Evolutionary conservation across 2,329 filamentous ascomycete genomes (phyloP).

Genomic region (Fonsecaea monophora): DNA sequence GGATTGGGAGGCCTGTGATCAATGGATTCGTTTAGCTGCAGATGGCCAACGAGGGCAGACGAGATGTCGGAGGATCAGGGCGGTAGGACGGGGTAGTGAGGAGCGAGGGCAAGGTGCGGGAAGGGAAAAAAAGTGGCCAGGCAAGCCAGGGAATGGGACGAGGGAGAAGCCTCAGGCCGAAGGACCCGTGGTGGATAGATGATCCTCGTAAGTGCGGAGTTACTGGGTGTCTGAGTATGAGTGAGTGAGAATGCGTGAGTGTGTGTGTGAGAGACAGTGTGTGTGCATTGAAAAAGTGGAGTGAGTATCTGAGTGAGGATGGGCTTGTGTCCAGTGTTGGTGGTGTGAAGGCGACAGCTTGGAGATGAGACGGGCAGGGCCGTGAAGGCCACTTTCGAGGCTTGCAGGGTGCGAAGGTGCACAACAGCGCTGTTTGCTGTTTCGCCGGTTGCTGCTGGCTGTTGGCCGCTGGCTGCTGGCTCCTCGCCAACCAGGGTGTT

Average conservation of each 20-base stretch:
- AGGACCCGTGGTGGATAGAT: constrained; percentile 11
- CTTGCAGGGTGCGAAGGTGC: background rate
- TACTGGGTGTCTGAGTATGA: background rate
- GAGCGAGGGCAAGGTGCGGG: background rate
- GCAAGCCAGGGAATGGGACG: background rate
- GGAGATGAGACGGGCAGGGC: constrained; percentile 1
- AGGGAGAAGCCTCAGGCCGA: constrained; percentile 17
- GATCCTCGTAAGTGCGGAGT: constrained; percentile 11
- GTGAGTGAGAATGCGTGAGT: background rate
- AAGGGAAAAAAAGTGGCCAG: background rate
- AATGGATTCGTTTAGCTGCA: constrained; percentile 30
- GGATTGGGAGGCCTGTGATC: constrained; percentile 22
- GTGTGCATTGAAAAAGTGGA: constrained; percentile 10
- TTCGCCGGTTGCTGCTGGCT: background rate
- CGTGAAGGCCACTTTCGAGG: constrained; percentile 1
- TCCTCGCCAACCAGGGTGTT: constrained; percentile 1
- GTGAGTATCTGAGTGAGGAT: constrained; percentile 8
- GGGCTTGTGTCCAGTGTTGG: constrained; percentile 9
- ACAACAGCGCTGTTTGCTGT: background rate
- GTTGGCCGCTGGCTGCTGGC: too few species aligned
- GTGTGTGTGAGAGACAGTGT: background rate
- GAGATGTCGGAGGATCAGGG: constrained; percentile 8
- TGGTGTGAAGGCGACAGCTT: constrained; percentile 11
- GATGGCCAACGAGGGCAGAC: constrained; percentile 8
- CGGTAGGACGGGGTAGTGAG: constrained; percentile 10